A percentile compares a stretch with the other conserved stretches of the same genome.
Conservation (phyloP, 768 basidiomycete genomes). For the Tylopilus intermedius region DNA sequence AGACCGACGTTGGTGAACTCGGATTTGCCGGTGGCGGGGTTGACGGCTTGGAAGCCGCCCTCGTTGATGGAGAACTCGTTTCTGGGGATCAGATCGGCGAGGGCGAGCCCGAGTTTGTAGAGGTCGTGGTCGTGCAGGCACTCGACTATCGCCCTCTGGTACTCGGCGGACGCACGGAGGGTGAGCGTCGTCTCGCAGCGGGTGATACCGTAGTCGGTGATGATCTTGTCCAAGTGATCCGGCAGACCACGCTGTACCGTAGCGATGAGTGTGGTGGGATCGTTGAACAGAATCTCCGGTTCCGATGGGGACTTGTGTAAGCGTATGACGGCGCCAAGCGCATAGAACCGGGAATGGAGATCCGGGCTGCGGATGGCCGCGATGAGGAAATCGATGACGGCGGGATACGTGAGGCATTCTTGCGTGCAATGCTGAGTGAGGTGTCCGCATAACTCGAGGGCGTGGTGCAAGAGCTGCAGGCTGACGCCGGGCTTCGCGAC, state of each 20-base stretch:
- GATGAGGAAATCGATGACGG: slow-evolving; percentile 47
- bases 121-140: slow-evolving; percentile 46
- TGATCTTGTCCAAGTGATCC: slow-evolving; percentile 39
- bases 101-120: slow-evolving; percentile 44
- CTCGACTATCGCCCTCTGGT: slow-evolving; percentile 49
- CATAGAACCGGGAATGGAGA: slow-evolving; percentile 46
- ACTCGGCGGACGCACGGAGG: neutral
- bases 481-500: slow-evolving; percentile 41
- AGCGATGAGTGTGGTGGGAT: slow-evolving; percentile 45
- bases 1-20: slow-evolving; percentile 45
- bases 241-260: slow-evolving; percentile 43
- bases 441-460: slow-evolving; percentile 41
- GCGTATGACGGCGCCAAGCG: slow-evolving; percentile 50
- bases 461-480: slow-evolving; percentile 47
- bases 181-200: neutral
- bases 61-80: slow-evolving; percentile 61
- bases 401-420: slow-evolving; percentile 41
- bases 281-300: slow-evolving; percentile 41
- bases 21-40: slow-evolving; percentile 38
- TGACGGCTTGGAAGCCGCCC: slow-evolving; percentile 47
- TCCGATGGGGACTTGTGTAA: slow-evolving; percentile 42
- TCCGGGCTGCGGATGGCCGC: slow-evolving; percentile 53
- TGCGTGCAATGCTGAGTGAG: slow-evolving; percentile 42
- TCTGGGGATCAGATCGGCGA: slow-evolving; percentile 46
- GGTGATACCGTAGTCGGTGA: slow-evolving; percentile 43